Conservation (phyloP, 1,284 basidiomycete species). For the Ganoderma lucidum region DNA sequence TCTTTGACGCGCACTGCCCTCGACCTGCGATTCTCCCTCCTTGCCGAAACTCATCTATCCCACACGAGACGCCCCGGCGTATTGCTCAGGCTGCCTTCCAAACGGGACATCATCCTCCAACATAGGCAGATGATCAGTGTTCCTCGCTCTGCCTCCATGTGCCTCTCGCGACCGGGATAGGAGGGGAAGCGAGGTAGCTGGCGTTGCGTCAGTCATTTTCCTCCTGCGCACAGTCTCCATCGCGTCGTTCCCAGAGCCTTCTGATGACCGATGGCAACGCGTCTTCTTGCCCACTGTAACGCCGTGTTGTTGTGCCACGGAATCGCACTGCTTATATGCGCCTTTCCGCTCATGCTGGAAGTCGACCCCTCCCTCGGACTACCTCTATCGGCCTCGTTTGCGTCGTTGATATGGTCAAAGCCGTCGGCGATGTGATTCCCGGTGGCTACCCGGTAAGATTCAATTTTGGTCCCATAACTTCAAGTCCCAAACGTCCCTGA, state of each 20-base stretch:
- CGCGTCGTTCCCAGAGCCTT: not conserved
- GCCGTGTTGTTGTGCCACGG: not conserved
- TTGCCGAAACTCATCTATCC: not conserved
- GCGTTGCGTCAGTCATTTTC: not conserved
- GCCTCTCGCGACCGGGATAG: not conserved
- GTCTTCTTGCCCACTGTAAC: not conserved
- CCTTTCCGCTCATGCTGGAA: not conserved
- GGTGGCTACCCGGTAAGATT: not conserved
- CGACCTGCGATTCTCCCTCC: not conserved
- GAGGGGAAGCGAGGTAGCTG: slow-evolving; percentile 1
- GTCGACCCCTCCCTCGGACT: not conserved
- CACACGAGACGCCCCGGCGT: not conserved
- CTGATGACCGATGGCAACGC: not conserved
- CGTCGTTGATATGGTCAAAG: not conserved
- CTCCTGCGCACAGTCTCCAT: not conserved
- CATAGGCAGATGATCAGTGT: not conserved
- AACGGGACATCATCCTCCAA: too few species aligned
- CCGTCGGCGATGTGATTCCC: not conserved
- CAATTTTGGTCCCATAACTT: not conserved
- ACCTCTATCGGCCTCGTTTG: not conserved
- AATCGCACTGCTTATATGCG: not conserved
- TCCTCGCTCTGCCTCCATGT: slow-evolving; percentile 2
- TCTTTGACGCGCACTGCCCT: slow-evolving; percentile 2
- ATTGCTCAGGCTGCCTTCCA: not conserved
- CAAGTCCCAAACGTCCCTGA: not conserved